These are phyloP conservation scores for Cupressus sempervirens DNA, from an alignment of 75 land plant genomes.

Conservation along the genomic window DNA sequence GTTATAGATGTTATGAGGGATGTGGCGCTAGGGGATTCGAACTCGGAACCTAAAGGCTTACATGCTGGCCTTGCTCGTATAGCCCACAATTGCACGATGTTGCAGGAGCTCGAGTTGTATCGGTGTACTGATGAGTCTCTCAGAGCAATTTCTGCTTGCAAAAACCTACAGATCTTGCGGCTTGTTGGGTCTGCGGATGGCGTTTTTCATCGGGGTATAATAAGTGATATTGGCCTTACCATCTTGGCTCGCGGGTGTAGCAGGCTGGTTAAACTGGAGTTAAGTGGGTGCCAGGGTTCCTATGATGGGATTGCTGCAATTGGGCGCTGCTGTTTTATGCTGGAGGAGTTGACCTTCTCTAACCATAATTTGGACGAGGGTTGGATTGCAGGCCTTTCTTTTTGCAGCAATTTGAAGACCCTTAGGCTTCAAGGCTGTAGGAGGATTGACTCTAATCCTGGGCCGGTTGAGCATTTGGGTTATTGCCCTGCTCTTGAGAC, in stretches of 20 bases:
- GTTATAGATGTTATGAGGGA: slow-evolving; percentile 30
- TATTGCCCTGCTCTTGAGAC: slow-evolving; percentile 66
- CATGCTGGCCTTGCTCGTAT: slow-evolving; percentile 47
- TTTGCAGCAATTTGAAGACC: slow-evolving; percentile 72
- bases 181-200: slow-evolving; percentile 55
- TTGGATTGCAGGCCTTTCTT: slow-evolving; percentile 69
- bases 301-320: slow-evolving; percentile 89
- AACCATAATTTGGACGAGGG: slow-evolving; percentile 79
- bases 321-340: slow-evolving; percentile 86
- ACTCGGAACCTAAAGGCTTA: slow-evolving; percentile 9
- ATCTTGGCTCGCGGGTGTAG: slow-evolving; percentile 77
- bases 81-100: slow-evolving; percentile 45
- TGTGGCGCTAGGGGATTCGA: background rate
- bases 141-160: slow-evolving; percentile 48
- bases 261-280: slow-evolving; percentile 75
- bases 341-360: slow-evolving; percentile 78
- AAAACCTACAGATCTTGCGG: slow-evolving; percentile 73
- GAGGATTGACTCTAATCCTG: slow-evolving; percentile 72
- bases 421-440: slow-evolving; percentile 64
- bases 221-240: slow-evolving; percentile 89
- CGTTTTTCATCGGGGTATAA: slow-evolving; percentile 29
- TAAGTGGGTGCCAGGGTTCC: slow-evolving; percentile 79
- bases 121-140: slow-evolving; percentile 61
- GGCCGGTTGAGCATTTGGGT: slow-evolving; percentile 68
- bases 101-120: slow-evolving; percentile 81